Evolutionary conservation across 2,329 filamentous ascomycete genomes (phyloP).

Genomic region (Ceratocystis cubensis): DNA sequence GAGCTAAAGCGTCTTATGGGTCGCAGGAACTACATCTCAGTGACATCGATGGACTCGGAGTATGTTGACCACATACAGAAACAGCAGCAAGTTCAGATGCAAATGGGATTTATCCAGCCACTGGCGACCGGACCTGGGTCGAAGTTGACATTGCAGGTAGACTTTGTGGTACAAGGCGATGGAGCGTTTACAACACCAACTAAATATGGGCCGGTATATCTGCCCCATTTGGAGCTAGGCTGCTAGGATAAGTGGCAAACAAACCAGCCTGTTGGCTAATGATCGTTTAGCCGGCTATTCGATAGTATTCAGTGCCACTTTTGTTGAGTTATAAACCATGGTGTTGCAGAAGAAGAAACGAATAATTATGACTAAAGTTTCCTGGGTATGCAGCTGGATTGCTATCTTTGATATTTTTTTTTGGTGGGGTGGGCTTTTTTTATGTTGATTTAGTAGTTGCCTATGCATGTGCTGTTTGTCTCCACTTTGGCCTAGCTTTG

Average conservation of each 20-base stretch:
- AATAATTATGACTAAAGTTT: too few species aligned
- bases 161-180: constrained; percentile 94
- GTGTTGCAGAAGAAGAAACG: too few species aligned
- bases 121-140: constrained; percentile 35
- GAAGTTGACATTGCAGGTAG: constrained; percentile 76
- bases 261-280: background rate
- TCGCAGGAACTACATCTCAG: constrained; percentile 78
- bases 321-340: too few species aligned
- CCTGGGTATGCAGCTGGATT: too few species aligned
- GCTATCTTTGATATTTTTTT: too few species aligned
- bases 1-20: constrained; percentile 91
- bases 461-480: too few species aligned
- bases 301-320: background rate
- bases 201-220: constrained; percentile 93
- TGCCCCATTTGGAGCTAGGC: constrained; percentile 72
- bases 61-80: constrained; percentile 35
- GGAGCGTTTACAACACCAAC: constrained; percentile 68
- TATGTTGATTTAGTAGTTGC: too few species aligned
- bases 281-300: background rate
- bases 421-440: too few species aligned
- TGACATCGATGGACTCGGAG: constrained; percentile 90
- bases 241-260: constrained; percentile 32
- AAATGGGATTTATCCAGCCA: constrained; percentile 18
- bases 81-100: constrained; percentile 13
- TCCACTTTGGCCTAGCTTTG: too few species aligned